Evolutionary conservation across 345 rosid species (phyloP).

Genomic region (Erucastrum elatum): DNA sequence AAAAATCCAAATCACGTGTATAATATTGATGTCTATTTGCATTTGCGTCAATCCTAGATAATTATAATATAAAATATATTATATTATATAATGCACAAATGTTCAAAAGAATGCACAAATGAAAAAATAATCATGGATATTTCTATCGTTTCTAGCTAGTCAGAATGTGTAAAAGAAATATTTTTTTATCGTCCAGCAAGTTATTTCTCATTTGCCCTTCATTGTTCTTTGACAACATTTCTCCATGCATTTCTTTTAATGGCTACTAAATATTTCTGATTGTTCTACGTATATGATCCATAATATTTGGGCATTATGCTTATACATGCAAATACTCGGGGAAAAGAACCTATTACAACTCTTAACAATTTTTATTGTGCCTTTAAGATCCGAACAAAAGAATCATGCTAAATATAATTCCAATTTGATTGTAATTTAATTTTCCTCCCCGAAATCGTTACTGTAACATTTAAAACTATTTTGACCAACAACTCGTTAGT

Average conservation of each 20-base stretch:
- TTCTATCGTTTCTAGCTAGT: neutral
- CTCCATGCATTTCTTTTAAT: neutral
- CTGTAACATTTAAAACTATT: too few relatives aligned
- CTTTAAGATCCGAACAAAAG: too few relatives aligned
- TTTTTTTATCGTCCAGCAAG: neutral
- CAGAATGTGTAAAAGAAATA: neutral
- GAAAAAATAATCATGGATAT: neutral
- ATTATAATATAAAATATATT: neutral
- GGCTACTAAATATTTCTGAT: neutral
- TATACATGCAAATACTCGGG: too few relatives aligned
- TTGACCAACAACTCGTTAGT: too few relatives aligned
- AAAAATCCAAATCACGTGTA: conserved; percentile 6
- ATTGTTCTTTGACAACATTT: neutral
- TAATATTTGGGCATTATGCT: too few relatives aligned
- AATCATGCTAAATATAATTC: too few relatives aligned
- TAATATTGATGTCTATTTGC: neutral
- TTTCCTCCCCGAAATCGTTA: too few relatives aligned
- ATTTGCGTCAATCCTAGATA: neutral
- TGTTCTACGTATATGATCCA: too few relatives aligned
- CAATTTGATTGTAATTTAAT: too few relatives aligned
- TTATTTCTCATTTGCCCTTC: neutral
- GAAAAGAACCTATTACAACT: too few relatives aligned
- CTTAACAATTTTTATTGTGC: too few relatives aligned
- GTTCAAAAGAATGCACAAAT: neutral
- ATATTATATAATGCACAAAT: neutral